Conservation (phyloP, 2,329 filamentous ascomycete species). For the Trichoderma sp. region DNA sequence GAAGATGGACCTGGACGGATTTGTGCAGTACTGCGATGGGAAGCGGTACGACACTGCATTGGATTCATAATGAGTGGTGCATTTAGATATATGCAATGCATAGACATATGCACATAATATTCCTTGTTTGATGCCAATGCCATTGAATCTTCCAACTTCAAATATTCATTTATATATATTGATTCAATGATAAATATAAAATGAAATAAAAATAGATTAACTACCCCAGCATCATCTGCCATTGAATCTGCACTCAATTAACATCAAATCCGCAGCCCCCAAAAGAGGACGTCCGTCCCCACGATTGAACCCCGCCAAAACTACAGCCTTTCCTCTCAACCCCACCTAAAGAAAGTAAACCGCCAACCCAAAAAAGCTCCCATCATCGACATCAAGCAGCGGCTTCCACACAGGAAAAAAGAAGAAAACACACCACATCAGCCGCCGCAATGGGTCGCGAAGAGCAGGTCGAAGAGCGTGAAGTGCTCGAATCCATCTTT, state of each 20-base stretch:
- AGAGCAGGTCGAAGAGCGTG: constrained; percentile 93
- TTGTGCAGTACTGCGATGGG: constrained; percentile 58
- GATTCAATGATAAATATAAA: neutral
- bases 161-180: neutral
- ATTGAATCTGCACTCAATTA: neutral
- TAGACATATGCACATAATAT: neutral
- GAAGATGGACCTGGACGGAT: constrained; percentile 63
- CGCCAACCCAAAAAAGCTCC: neutral
- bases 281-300: neutral
- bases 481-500: constrained; percentile 98
- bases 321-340: constrained; percentile 22
- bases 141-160: neutral
- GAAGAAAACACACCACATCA: neutral
- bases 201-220: neutral
- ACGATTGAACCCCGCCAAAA: constrained; percentile 33
- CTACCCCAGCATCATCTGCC: neutral
- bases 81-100: neutral
- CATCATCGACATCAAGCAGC: neutral
- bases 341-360: constrained; percentile 26
- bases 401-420: neutral
- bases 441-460: constrained; percentile 63
- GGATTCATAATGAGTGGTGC: neutral
- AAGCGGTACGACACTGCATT: constrained; percentile 32
- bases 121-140: neutral
- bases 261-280: neutral